phyloP scores from a whole-genome alignment of 345 rosid species.

The Salix exigua region DNA sequence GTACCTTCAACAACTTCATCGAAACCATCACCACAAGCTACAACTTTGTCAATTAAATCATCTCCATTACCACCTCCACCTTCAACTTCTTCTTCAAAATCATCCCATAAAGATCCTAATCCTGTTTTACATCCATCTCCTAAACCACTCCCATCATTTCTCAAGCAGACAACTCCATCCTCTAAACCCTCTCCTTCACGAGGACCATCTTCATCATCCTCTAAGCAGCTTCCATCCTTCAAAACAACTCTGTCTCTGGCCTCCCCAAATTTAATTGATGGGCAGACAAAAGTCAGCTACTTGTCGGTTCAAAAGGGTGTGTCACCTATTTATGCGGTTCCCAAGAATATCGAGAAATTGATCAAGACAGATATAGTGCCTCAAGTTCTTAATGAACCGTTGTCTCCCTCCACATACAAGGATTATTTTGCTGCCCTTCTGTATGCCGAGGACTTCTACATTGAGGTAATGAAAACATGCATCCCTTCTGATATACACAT shows the following conservation, averaged over 20 bases:
- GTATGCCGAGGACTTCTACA: slow-evolving; percentile 39
- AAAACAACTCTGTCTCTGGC: slow-evolving; percentile 16
- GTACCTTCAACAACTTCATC: not conserved
- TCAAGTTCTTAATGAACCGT: slow-evolving; percentile 13
- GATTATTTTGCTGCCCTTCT: slow-evolving; percentile 34
- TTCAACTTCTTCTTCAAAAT: not conserved
- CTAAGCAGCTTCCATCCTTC: not conserved
- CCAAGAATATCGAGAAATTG: slow-evolving; percentile 18
- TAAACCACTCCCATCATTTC: slow-evolving; percentile 3
- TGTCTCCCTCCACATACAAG: slow-evolving; percentile 24
- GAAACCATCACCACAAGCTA: not conserved
- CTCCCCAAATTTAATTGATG: not conserved
- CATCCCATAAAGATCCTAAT: not conserved
- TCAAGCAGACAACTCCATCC: not conserved
- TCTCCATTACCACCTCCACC: too few species aligned
- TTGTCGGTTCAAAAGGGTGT: slow-evolving; percentile 2
- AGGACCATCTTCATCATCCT: not conserved
- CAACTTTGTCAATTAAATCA: not conserved
- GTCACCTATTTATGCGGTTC: slow-evolving; percentile 24
- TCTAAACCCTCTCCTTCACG: not conserved
- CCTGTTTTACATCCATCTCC: not conserved
- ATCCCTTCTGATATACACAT: not conserved
- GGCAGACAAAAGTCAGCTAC: not conserved
- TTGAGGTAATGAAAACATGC: slow-evolving; percentile 18
- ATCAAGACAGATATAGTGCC: slow-evolving; percentile 27